Percentiles rank a stretch among this genome's conserved stretches.
phyloP scores from a whole-genome alignment of 2,329 filamentous ascomycete genomes.

The Elsinoe arachidis region DNA sequence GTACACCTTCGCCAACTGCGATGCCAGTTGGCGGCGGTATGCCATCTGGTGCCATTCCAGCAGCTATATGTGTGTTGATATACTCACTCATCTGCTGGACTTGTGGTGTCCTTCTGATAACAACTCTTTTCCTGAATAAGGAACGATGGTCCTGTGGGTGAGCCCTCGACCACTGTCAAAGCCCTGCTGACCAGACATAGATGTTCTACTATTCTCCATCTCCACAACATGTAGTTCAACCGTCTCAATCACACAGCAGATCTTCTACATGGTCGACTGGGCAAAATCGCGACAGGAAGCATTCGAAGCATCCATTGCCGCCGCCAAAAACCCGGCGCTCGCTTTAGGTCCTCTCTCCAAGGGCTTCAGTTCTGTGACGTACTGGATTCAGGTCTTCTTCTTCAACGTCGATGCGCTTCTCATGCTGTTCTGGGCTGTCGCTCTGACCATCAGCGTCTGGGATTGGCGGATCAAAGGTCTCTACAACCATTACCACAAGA shows the following conservation, averaged over 20 bases:
- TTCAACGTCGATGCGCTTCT: conserved; percentile 16
- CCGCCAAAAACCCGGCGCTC: conserved; percentile 14
- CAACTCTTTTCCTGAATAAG: conserved; percentile 13
- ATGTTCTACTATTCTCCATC: conserved; percentile 17
- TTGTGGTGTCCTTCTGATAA: conserved; percentile 13
- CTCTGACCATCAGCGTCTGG: conserved; percentile 17
- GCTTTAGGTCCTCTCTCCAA: conserved; percentile 18
- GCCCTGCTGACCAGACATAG: conserved; percentile 4
- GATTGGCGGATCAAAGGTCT: conserved; percentile 13
- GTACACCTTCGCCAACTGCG: conserved; percentile 4
- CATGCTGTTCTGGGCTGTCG: conserved; percentile 16
- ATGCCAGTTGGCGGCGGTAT: conserved; percentile 8
- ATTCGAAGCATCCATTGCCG: conserved; percentile 15
- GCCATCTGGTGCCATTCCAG: conserved; percentile 11
- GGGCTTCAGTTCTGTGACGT: conserved; percentile 17
- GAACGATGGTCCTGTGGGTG: conserved; percentile 17
- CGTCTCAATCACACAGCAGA: conserved; percentile 16
- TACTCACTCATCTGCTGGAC: conserved; percentile 17
- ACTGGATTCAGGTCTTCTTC: conserved; percentile 18
- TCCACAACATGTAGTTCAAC: conserved; percentile 14
- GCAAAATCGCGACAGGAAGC: conserved; percentile 11
- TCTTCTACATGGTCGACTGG: conserved; percentile 17
- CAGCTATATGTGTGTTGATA: conserved; percentile 16
- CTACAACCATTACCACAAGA: not conserved
- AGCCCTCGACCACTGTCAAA: not conserved